Conservation (phyloP, 768 basidiomycete genomes). For the Paxillus rubicundulus region DNA sequence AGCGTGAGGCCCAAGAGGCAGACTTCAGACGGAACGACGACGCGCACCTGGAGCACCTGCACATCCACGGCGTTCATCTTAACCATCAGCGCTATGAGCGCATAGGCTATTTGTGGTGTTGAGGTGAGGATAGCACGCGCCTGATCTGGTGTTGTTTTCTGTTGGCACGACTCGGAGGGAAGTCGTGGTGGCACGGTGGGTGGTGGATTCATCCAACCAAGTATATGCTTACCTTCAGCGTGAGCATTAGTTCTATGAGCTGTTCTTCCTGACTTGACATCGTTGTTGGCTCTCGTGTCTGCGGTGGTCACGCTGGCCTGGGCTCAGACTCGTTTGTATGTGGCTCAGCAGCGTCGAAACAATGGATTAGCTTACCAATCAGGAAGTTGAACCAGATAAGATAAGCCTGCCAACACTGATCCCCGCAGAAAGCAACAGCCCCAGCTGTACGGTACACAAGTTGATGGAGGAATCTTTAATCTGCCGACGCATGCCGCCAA, state of each 20-base stretch:
- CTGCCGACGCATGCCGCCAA: too few relatives aligned
- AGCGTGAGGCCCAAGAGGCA: not conserved
- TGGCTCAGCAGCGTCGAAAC: too few relatives aligned
- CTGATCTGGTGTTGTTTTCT: slow-evolving; percentile 76
- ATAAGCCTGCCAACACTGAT: too few relatives aligned
- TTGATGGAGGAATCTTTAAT: too few relatives aligned
- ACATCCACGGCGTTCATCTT: slow-evolving; percentile 71
- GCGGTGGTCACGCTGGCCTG: too few relatives aligned
- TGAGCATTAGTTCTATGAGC: slow-evolving; percentile 70
- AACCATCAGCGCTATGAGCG: slow-evolving; percentile 74
- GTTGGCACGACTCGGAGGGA: slow-evolving; percentile 5
- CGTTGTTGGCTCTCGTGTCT: not conserved
- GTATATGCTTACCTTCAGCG: slow-evolving; percentile 50
- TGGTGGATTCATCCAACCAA: too few relatives aligned
- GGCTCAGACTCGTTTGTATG: too few relatives aligned
- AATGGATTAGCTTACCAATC: slow-evolving; percentile 32
- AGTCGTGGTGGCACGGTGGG: not conserved
- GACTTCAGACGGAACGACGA: not conserved
- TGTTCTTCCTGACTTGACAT: slow-evolving; percentile 67
- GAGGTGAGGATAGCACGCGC: slow-evolving; percentile 66
- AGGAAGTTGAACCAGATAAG: slow-evolving; percentile 46
- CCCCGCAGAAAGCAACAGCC: too few relatives aligned
- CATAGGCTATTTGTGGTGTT: slow-evolving; percentile 76
- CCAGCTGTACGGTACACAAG: too few relatives aligned
- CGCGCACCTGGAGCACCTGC: slow-evolving; percentile 68